phyloP scores from a whole-genome alignment of 1,284 basidiomycete genomes.

The Malassezia psittaci region DNA sequence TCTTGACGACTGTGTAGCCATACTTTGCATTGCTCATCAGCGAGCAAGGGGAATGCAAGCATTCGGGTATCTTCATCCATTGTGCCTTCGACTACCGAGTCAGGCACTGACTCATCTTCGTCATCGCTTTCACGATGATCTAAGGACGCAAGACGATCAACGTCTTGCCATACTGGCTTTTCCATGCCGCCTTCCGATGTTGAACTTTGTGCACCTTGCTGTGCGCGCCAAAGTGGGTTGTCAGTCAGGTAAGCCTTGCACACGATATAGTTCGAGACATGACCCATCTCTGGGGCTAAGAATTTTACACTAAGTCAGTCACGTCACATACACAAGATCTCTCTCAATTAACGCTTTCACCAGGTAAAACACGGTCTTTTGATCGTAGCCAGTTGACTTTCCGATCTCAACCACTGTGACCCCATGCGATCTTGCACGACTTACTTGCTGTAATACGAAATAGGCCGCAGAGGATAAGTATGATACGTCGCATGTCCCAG shows the following conservation, averaged over 20 bases:
- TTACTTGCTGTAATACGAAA: constrained; percentile 71
- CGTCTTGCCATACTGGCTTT: constrained; percentile 5
- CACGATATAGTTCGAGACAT: constrained; percentile 24
- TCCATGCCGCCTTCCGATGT: neutral
- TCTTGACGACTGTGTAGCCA: constrained; percentile 32
- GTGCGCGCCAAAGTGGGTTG: constrained; percentile 26
- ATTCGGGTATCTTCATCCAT: constrained; percentile 5
- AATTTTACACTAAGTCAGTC: constrained; percentile 23
- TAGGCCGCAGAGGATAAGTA: constrained; percentile 71
- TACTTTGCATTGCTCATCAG: constrained; percentile 17
- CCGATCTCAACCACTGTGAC: constrained; percentile 68
- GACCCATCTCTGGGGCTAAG: constrained; percentile 33
- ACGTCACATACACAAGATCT: constrained; percentile 5
- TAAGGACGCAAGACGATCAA: neutral
- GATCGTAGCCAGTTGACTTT: constrained; percentile 68
- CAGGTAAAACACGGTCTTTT: constrained; percentile 68
- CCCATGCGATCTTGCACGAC: constrained; percentile 64
- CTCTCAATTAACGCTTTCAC: constrained; percentile 29
- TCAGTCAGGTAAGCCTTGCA: constrained; percentile 20
- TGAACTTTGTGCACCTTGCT: constrained; percentile 18
- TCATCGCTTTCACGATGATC: constrained; percentile 9
- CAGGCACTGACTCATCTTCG: neutral
- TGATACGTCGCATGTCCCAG: constrained; percentile 69
- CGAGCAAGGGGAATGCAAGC: constrained; percentile 21
- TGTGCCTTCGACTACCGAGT: constrained; percentile 1